Evolutionary conservation across 169 alveolate genomes (phyloP).

Genomic region (Plasmodium blacklocki): DNA sequence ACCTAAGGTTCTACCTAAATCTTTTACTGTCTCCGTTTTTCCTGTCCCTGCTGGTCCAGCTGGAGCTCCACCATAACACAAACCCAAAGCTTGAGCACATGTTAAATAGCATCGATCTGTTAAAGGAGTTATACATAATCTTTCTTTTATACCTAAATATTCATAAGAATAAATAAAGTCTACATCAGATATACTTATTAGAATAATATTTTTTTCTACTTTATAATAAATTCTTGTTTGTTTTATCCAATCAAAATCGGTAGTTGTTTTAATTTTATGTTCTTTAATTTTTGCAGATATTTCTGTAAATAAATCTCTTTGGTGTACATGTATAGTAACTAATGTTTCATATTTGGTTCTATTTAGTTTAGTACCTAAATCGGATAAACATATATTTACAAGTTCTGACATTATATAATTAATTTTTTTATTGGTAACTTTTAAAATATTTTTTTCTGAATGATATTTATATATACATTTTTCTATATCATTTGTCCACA

Average conservation of each 20-base stretch:
- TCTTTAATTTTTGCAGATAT: constrained; percentile 87
- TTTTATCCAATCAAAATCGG: constrained; percentile 96
- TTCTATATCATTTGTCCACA: constrained; percentile 95
- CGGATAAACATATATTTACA: constrained; percentile 93
- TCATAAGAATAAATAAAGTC: constrained; percentile 97
- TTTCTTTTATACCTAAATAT: constrained; percentile 96
- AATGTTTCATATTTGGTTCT: constrained; percentile 96
- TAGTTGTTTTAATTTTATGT: constrained; percentile 71
- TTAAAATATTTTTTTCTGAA: constrained; percentile 86
- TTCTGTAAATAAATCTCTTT: constrained; percentile 95
- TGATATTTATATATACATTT: constrained; percentile 93
- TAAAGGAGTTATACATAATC: constrained; percentile 97
- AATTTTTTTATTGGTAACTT: constrained; percentile 83
- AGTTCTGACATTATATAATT: constrained; percentile 90
- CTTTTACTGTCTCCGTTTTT: constrained; percentile 99
- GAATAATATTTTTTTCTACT: constrained; percentile 88
- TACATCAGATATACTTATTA: constrained; percentile 94
- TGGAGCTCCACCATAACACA: constrained; percentile 98
- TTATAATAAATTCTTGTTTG: constrained; percentile 95
- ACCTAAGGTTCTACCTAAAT: constrained; percentile 97
- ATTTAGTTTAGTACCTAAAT: constrained; percentile 91
- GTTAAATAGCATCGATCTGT: constrained; percentile 99
- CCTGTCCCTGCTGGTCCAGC: constrained; percentile 99
- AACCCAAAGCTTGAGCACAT: constrained; percentile 96
- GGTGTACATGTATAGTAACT: constrained; percentile 96